phyloP scores from a whole-genome alignment of 139 green algal species.

The Closterium sp. region DNA sequence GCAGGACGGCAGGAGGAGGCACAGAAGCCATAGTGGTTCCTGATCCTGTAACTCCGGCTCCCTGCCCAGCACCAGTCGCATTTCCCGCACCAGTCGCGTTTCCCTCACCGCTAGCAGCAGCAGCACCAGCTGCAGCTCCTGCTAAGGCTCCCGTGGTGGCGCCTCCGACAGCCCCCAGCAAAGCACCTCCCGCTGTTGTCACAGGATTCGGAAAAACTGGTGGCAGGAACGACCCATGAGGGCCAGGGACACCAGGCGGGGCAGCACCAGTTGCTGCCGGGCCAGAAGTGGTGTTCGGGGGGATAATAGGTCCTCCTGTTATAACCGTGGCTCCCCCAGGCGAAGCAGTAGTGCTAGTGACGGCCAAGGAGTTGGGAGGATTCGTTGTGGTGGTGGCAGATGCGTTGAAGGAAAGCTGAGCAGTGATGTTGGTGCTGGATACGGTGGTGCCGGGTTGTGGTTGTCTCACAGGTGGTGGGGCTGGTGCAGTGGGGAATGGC shows the following conservation, averaged over 20 bases:
- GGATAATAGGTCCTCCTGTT: neutral
- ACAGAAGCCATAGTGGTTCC: neutral
- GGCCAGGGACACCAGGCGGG: too few species aligned
- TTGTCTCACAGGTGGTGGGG: neutral
- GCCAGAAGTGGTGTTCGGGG: neutral
- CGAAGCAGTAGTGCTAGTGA: too few species aligned
- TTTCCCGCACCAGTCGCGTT: neutral
- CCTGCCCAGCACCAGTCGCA: neutral
- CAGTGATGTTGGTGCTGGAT: neutral
- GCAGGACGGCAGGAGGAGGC: neutral
- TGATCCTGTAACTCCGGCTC: neutral
- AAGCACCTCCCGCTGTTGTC: neutral
- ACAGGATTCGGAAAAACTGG: neutral
- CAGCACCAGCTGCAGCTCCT: neutral
- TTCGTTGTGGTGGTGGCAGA: neutral
- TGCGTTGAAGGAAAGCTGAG: neutral
- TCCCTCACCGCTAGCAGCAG: neutral
- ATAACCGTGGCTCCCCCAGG: too few species aligned
- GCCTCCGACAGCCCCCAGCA: neutral
- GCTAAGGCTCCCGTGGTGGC: neutral
- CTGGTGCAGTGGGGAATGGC: neutral
- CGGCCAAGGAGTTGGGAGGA: neutral
- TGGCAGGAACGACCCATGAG: neutral
- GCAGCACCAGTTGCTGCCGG: neutral
- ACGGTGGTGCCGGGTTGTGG: neutral